Percentiles rank a stretch among this genome's conserved stretches.
Evolutionary conservation across 2,329 filamentous ascomycete species (phyloP).

Genomic region (Aspergillus sp.): DNA sequence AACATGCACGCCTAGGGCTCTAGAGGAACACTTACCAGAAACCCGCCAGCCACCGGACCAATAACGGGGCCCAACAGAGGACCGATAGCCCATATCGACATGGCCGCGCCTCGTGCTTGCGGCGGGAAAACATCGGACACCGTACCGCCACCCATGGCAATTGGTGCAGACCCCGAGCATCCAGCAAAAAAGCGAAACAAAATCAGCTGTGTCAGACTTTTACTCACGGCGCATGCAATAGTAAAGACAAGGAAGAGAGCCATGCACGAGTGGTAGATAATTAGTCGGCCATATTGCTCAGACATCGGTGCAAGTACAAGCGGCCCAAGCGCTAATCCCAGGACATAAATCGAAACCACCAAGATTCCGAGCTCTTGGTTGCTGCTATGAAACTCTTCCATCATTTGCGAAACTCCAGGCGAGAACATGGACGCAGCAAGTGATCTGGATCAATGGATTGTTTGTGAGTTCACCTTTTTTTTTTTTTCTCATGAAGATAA

Average conservation of each 20-base stretch:
- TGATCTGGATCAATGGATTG: neutral
- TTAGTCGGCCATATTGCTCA: neutral
- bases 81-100: constrained; percentile 38
- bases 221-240: constrained; percentile 51
- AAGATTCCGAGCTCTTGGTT: neutral
- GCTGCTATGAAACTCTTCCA: neutral
- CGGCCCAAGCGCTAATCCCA: neutral
- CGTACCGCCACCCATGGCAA: constrained; percentile 41
- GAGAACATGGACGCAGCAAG: constrained; percentile 6
- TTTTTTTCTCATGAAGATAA: neutral
- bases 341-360: neutral
- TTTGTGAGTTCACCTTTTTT: neutral
- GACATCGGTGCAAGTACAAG: neutral
- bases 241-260: constrained; percentile 53
- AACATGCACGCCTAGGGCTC: neutral
- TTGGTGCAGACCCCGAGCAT: constrained; percentile 23
- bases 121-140: constrained; percentile 40
- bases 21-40: constrained; percentile 21
- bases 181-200: constrained; percentile 60
- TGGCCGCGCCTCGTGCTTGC: constrained; percentile 38
- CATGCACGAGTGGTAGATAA: neutral
- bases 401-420: constrained; percentile 1
- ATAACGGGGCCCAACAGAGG: constrained; percentile 27
- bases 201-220: constrained; percentile 53
- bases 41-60: constrained; percentile 35